These are phyloP conservation scores for Vitis rotundifolia DNA, from an alignment of 164 flowering plant genomes.

Conservation along the genomic window DNA sequence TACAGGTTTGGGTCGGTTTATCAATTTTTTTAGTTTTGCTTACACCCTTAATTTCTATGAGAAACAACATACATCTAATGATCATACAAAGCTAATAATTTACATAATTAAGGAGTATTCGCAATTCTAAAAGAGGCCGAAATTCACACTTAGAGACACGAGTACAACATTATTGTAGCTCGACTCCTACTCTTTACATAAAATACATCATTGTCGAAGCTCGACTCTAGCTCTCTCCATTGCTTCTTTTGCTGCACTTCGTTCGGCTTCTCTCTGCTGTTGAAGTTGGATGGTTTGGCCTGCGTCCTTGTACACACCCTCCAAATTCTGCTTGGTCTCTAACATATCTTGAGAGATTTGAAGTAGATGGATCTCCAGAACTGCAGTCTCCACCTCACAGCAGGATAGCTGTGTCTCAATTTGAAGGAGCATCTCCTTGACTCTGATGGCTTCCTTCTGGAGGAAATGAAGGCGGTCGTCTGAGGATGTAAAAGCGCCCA, in stretches of 20 bases:
- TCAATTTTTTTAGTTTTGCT: too few relatives aligned
- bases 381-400: conserved; percentile 14
- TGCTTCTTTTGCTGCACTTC: conserved; percentile 17
- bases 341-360: neutral
- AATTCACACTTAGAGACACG: too few relatives aligned
- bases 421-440: conserved; percentile 6
- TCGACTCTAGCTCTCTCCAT: conserved; percentile 19
- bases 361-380: neutral
- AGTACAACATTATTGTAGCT: too few relatives aligned
- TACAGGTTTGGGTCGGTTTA: too few relatives aligned
- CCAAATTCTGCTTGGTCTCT: neutral
- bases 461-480: neutral
- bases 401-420: conserved; percentile 5
- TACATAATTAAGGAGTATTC: too few relatives aligned
- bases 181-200: neutral
- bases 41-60: too few relatives aligned
- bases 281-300: neutral
- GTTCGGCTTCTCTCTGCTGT: conserved; percentile 9
- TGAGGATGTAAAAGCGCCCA: conserved; percentile 1
- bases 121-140: too few relatives aligned
- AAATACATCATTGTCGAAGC: conserved; percentile 10
- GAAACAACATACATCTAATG: too few relatives aligned
- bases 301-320: conserved; percentile 4
- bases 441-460: neutral
- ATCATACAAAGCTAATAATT: too few relatives aligned